These are phyloP conservation scores for Suillus lakei DNA, from an alignment of 768 basidiomycete genomes.

Conservation along the genomic window DNA sequence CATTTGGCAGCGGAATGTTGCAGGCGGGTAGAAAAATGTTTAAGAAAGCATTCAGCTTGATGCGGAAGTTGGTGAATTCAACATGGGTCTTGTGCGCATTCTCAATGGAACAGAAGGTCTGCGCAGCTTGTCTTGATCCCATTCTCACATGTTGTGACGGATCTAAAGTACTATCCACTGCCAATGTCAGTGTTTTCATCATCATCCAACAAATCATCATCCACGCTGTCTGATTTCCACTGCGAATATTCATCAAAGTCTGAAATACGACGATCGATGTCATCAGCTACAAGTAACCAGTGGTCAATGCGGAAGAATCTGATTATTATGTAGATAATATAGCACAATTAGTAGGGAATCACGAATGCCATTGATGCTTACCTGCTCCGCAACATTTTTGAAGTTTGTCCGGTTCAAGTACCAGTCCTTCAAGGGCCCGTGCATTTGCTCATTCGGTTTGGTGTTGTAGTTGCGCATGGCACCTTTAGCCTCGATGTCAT, in stretches of 20 bases:
- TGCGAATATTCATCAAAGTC: no score
- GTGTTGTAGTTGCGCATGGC: constrained; percentile 36
- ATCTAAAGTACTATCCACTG: no score
- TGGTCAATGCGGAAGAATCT: no score
- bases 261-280: no score
- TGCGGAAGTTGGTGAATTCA: constrained; percentile 7
- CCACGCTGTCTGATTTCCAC: no score
- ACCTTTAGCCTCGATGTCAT: constrained; percentile 38
- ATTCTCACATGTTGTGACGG: constrained; percentile 1
- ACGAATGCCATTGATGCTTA: constrained; percentile 11
- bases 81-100: constrained; percentile 3
- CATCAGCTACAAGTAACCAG: no score
- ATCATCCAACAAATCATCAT: no score
- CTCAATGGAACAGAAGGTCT: constrained; percentile 3
- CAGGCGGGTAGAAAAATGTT: constrained; percentile 3
- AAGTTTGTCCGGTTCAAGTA: constrained; percentile 38
- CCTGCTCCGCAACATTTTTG: constrained; percentile 38
- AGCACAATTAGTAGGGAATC: no score
- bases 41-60: constrained; percentile 10
- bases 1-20: neutral
- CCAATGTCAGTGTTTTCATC: no score
- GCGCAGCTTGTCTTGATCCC: constrained; percentile 3
- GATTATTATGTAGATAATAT: no score
- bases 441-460: constrained; percentile 36
- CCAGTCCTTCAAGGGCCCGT: constrained; percentile 29